phyloP scores from a whole-genome alignment of 208 protist species.

The Crithidia fasciculata region DNA sequence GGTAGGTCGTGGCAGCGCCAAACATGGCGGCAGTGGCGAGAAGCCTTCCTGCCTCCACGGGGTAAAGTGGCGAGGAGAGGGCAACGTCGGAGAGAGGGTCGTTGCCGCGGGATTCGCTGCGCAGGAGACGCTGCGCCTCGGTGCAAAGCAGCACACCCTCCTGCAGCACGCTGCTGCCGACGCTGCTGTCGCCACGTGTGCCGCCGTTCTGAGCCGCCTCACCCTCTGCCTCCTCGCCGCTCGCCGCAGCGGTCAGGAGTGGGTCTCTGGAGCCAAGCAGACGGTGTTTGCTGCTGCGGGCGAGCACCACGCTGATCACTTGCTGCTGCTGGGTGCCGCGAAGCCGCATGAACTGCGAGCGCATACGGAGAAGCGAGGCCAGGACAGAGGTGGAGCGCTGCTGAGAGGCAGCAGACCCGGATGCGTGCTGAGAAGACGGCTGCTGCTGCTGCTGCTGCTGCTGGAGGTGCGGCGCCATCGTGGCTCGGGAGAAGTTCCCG shows the following conservation, averaged over 20 bases:
- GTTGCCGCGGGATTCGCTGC: constrained; percentile 44
- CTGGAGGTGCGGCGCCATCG: neutral
- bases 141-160: constrained; percentile 28
- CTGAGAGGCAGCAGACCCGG: neutral
- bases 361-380: constrained; percentile 46
- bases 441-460: constrained; percentile 8
- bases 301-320: constrained; percentile 13
- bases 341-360: constrained; percentile 43
- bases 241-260: neutral
- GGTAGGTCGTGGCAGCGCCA: constrained; percentile 56
- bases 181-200: constrained; percentile 1
- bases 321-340: constrained; percentile 29
- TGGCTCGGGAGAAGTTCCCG: constrained; percentile 9
- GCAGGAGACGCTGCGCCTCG: constrained; percentile 68
- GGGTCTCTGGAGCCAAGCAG: constrained; percentile 2
- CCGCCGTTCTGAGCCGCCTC: neutral
- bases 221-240: neutral
- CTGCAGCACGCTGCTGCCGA: constrained; percentile 22
- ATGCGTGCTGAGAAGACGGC: neutral
- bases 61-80: constrained; percentile 39
- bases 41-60: constrained; percentile 80
- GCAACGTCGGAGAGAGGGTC: constrained; percentile 74
- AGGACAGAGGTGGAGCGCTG: constrained; percentile 41
- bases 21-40: constrained; percentile 68
- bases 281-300: constrained; percentile 12